Evolutionary conservation across 768 basidiomycete species (phyloP).

Genomic region (Leucogyrophana mollusca): DNA sequence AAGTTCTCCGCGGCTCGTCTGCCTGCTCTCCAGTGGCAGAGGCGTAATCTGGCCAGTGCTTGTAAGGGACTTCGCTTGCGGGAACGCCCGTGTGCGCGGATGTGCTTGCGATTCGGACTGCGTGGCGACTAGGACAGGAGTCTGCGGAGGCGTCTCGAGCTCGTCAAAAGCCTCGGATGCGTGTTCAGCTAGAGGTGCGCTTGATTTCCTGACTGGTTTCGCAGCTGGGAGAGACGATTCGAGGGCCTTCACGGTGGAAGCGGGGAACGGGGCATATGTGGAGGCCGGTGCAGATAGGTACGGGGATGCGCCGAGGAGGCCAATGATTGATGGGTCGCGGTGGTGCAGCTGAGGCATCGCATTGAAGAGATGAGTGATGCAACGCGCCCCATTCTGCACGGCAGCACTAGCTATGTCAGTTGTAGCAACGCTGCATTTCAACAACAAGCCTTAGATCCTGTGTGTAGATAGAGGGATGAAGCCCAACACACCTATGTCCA

Average conservation of each 20-base stretch:
- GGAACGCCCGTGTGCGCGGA: neutral
- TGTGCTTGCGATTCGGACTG: slow-evolving; percentile 1
- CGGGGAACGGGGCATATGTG: slow-evolving; percentile 20
- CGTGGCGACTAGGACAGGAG: slow-evolving; percentile 33
- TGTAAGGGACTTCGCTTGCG: slow-evolving; percentile 1
- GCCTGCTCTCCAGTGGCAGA: slow-evolving; percentile 12
- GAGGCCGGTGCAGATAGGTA: slow-evolving; percentile 47
- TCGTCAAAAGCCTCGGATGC: slow-evolving; percentile 66
- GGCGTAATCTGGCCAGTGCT: slow-evolving; percentile 9
- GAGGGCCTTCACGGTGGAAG: slow-evolving; percentile 12
- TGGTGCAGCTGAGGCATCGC: slow-evolving; percentile 91
- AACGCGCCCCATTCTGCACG: slow-evolving; percentile 69
- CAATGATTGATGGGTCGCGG: slow-evolving; percentile 89
- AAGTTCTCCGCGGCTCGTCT: slow-evolving; percentile 37
- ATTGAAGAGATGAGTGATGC: slow-evolving; percentile 92
- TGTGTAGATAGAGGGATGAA: neutral
- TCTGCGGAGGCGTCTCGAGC: slow-evolving; percentile 53
- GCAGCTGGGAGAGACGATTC: slow-evolving; percentile 7
- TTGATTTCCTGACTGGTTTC: slow-evolving; percentile 11
- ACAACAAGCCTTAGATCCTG: slow-evolving; percentile 3
- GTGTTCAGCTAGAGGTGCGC: slow-evolving; percentile 14
- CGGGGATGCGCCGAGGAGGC: slow-evolving; percentile 78
- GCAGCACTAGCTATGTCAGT: slow-evolving; percentile 73
- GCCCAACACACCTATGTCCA: slow-evolving; percentile 69
- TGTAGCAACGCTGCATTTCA: slow-evolving; percentile 60